Conservation (phyloP, 129 eudicot genomes). For the Pulicaria dysenterica region DNA sequence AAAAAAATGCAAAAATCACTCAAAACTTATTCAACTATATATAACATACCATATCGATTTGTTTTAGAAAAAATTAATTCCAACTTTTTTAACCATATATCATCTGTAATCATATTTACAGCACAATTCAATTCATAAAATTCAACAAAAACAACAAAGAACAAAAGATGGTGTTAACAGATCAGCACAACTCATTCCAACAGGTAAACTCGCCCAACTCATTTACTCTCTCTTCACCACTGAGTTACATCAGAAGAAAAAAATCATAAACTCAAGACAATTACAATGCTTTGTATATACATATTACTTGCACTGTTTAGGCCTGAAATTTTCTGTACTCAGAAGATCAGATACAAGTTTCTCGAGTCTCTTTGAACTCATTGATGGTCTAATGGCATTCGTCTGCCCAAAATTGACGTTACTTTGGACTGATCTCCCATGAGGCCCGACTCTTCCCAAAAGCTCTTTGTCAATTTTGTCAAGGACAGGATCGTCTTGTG, state of each 20-base stretch:
- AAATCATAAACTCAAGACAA: constrained; percentile 18
- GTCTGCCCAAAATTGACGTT: constrained; percentile 48
- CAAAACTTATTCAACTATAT: too few species aligned
- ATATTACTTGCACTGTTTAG: constrained; percentile 76
- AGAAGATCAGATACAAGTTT: constrained; percentile 68
- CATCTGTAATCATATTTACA: constrained; percentile 6
- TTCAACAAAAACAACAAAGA: background rate
- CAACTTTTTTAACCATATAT: background rate
- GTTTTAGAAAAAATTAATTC: background rate
- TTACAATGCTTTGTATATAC: constrained; percentile 5
- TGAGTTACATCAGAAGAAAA: constrained; percentile 10
- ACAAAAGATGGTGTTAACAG: background rate
- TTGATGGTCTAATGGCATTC: constrained; percentile 70
- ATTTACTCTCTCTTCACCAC: background rate
- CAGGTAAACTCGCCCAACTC: background rate
- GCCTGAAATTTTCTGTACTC: constrained; percentile 74
- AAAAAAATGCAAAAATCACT: too few species aligned
- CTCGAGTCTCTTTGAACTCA: constrained; percentile 71
- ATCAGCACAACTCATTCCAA: background rate
- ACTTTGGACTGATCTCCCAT: constrained; percentile 45
- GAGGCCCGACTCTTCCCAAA: constrained; percentile 53
- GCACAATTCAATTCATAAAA: background rate
- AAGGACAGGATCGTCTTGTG: constrained; percentile 64
- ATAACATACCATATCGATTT: too few species aligned
- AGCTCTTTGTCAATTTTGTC: constrained; percentile 69